Evolutionary conservation across 345 rosid genomes (phyloP), one percentile per base, ranked within the genome.

Genomic region (Erodium maritimum): DNA sequence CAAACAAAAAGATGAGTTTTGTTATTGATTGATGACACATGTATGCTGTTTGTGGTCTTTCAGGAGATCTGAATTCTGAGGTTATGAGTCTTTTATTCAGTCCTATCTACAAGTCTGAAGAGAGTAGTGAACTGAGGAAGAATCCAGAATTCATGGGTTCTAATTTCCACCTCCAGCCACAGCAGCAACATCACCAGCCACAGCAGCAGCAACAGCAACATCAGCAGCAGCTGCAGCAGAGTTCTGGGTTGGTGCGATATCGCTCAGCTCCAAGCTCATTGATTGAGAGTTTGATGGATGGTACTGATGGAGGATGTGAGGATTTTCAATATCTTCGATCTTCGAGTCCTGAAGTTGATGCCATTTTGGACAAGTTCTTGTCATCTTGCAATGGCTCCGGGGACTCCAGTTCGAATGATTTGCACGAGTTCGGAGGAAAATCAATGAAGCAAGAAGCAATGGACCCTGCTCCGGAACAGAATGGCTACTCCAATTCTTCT

Each of bases 191-290:
- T 14, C 68, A 73, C 1, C 65, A 25, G 52, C 33, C 33, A 25
- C 33, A 25, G 33, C 68, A 73, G 5, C 65, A 29, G 52, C n/a
- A n/a, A n/a, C n/a, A n/a, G n/a, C 67, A 77, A 0, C 63, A 70
- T 14, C 68, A 73, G 7, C 33, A 25, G 33, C 68, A 73, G 5
- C 65, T 21, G 52, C 75, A 64, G 60, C 71, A 67, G 22, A 64
- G 59, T 57, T 68, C 77, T 20, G 67, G 71, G 21, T 68, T 69
- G 34, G 58, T 18, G 61, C 69, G 80, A 34, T 69, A 71, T 48
- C 75, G 69, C 3, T 82, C 87, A 2, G 77, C 77, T 1, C 84
- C 84, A 45, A 67, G 74, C 66, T 72, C 80, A 56, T 67, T 75
- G 63, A 20, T 75, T 23, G 82, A 69, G 17, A 63, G 59, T 66